A percentile compares a stretch with the other conserved stretches of the same genome.
Evolutionary conservation across 2,329 filamentous ascomycete species (phyloP).

Genomic region (Hypoxylon sp.): DNA sequence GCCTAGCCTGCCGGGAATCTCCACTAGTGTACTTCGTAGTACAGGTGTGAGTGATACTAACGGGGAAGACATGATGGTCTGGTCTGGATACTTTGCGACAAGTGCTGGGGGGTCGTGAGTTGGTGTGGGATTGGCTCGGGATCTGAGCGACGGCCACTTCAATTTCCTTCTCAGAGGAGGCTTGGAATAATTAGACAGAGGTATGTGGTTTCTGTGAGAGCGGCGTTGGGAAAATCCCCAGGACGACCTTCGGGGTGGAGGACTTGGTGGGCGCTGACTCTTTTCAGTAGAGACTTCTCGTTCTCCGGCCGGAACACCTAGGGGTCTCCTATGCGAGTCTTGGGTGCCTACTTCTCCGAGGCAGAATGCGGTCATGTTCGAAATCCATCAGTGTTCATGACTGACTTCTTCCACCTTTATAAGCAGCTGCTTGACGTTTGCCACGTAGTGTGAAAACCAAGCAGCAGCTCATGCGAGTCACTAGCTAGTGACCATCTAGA

Average conservation of each 20-base stretch:
- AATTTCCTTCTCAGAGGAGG: constrained; percentile 35
- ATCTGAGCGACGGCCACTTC: constrained; percentile 38
- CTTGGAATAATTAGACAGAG: constrained; percentile 2
- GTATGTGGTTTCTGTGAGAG: background rate
- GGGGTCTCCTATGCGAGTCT: constrained; percentile 18
- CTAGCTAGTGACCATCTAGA: background rate
- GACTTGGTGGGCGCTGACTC: constrained; percentile 29
- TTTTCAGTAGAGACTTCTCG: constrained; percentile 7
- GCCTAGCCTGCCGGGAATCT: too few relatives aligned
- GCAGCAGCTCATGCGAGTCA: background rate
- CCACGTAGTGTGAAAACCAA: background rate
- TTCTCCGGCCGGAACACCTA: background rate
- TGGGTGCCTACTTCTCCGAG: constrained; percentile 18
- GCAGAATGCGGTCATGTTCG: constrained; percentile 18
- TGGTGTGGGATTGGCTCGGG: constrained; percentile 1
- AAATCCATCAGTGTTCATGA: constrained; percentile 32
- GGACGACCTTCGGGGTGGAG: constrained; percentile 37
- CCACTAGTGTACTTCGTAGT: too few relatives aligned
- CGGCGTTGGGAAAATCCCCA: constrained; percentile 25
- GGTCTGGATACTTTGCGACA: background rate
- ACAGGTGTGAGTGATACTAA: constrained; percentile 18
- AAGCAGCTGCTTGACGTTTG: constrained; percentile 6
- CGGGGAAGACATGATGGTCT: constrained; percentile 40
- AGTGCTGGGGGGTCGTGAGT: constrained; percentile 1
- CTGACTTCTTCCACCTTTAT: constrained; percentile 24